Evolutionary conservation across 768 basidiomycete species (phyloP).

Genomic region (Pleurotus tuoliensis): DNA sequence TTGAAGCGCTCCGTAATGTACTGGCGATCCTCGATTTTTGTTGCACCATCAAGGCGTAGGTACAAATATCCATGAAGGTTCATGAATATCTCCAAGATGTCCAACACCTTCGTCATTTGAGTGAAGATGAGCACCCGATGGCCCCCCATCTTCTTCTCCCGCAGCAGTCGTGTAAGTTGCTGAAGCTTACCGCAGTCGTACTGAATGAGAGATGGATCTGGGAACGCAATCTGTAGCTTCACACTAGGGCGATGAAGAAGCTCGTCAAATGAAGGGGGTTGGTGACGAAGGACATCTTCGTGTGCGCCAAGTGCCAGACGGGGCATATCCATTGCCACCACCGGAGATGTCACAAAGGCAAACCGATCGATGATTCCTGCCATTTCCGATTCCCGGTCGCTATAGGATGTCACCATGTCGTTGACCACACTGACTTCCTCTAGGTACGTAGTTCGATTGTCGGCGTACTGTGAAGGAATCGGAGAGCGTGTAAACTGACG

Average conservation of each 20-base stretch:
- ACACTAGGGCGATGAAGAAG: conserved; percentile 70
- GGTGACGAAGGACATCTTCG: conserved; percentile 21
- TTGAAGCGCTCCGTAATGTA: conserved; percentile 88
- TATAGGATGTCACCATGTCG: conserved; percentile 59
- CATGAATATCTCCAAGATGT: conserved; percentile 91
- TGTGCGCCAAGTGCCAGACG: conserved; percentile 51
- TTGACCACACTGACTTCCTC: conserved; percentile 40
- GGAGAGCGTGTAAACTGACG: conserved; percentile 40
- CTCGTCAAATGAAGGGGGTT: conserved; percentile 54
- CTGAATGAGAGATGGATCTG: conserved; percentile 83
- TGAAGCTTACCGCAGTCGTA: conserved; percentile 98
- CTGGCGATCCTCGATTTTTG: conserved; percentile 91
- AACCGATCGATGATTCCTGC: conserved; percentile 59
- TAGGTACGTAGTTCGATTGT: conserved; percentile 34
- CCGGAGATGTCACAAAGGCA: conserved; percentile 76
- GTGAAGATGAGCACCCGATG: conserved; percentile 95
- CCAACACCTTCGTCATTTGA: conserved; percentile 93
- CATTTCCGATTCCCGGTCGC: conserved; percentile 52
- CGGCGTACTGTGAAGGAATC: conserved; percentile 44
- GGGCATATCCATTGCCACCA: conserved; percentile 72
- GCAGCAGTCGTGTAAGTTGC: conserved; percentile 70
- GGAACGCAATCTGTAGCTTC: conserved; percentile 91
- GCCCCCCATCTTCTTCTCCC: conserved; percentile 81
- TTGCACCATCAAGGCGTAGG: conserved; percentile 90
- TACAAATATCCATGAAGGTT: conserved; percentile 93